Conservation (phyloP, 2,329 filamentous ascomycete genomes). For the Penicillium vulpinum region DNA sequence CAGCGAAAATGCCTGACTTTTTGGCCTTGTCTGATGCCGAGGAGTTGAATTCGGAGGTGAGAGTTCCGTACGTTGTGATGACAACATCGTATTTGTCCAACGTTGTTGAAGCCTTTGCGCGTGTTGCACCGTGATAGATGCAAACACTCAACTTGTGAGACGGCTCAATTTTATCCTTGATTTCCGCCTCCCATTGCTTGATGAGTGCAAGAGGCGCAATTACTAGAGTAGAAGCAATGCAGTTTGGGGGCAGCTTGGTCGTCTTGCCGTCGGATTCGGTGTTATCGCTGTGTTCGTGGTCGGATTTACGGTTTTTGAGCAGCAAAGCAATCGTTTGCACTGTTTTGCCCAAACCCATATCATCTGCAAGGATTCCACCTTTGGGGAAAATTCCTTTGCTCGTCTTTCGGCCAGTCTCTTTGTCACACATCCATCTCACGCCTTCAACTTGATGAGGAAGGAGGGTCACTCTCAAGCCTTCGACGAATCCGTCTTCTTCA, state of each 20-base stretch:
- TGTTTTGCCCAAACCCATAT: constrained; percentile 95
- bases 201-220: constrained; percentile 92
- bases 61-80: constrained; percentile 93
- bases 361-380: constrained; percentile 92
- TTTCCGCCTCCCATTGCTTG: constrained; percentile 94
- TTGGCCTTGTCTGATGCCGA: constrained; percentile 61
- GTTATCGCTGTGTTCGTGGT: constrained; percentile 38
- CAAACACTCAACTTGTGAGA: constrained; percentile 74
- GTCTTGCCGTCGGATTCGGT: constrained; percentile 45
- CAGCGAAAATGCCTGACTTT: constrained; percentile 81
- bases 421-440: constrained; percentile 90
- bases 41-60: constrained; percentile 80
- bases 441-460: constrained; percentile 93
- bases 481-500: constrained; percentile 64
- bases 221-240: constrained; percentile 81
- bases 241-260: constrained; percentile 66
- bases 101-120: constrained; percentile 75
- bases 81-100: constrained; percentile 89
- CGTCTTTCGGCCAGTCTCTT: constrained; percentile 83
- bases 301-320: constrained; percentile 74
- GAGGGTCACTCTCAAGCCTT: constrained; percentile 82
- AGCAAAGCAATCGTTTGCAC: constrained; percentile 90
- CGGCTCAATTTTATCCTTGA: constrained; percentile 74
- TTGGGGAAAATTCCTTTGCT: constrained; percentile 76
- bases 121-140: constrained; percentile 85